phyloP scores from a whole-genome alignment of 2,329 filamentous ascomycete genomes.

The Cercospora nicotianae region DNA sequence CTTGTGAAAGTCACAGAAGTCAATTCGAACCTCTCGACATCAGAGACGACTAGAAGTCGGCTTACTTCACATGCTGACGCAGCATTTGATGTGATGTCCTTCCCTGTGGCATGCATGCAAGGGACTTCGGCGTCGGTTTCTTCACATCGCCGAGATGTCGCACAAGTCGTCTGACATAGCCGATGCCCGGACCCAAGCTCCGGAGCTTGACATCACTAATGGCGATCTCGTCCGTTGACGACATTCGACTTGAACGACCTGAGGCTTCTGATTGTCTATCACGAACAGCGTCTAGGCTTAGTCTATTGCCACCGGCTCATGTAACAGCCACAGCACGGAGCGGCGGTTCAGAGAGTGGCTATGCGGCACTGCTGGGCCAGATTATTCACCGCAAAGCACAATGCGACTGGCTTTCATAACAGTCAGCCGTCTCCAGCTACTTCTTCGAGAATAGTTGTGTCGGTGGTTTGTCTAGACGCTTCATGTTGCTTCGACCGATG shows the following conservation, averaged over 20 bases:
- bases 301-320: neutral
- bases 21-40: neutral
- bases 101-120: neutral
- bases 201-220: conserved; percentile 1
- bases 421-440: neutral
- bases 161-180: neutral
- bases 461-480: neutral
- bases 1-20: neutral
- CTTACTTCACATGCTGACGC: neutral
- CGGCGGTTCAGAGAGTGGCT: neutral
- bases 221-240: neutral
- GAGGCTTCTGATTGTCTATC: neutral
- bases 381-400: neutral
- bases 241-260: neutral
- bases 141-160: neutral
- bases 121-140: neutral
- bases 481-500: conserved; percentile 1
- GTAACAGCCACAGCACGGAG: neutral
- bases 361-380: neutral
- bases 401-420: neutral
- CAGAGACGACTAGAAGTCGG: neutral
- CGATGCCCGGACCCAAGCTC: neutral
- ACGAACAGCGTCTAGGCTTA: neutral
- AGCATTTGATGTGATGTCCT: neutral
- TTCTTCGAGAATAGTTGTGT: conserved; percentile 4